phyloP scores from a whole-genome alignment of 768 basidiomycete genomes.

The Phlegmacium glaucopus region DNA sequence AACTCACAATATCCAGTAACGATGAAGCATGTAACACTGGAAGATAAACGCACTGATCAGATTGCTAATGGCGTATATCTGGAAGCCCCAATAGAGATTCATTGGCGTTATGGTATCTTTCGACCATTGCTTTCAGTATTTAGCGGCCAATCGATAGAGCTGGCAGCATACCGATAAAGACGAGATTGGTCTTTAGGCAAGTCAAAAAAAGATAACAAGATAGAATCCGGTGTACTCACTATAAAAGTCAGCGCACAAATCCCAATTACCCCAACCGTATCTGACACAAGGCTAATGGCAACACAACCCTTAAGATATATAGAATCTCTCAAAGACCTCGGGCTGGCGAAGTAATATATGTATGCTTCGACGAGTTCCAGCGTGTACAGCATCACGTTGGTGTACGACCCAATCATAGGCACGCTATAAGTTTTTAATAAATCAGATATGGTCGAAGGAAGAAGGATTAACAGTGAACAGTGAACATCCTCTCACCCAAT shows the following conservation, averaged over 20 bases:
- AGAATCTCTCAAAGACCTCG: conserved; percentile 2
- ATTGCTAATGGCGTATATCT: conserved; percentile 5
- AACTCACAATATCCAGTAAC: conserved; percentile 11
- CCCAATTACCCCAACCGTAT: conserved; percentile 9
- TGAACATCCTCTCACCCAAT: too few species aligned
- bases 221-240: neutral
- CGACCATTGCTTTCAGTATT: neutral
- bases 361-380: conserved; percentile 8
- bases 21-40: conserved; percentile 8
- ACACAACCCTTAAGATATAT: conserved; percentile 1
- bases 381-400: conserved; percentile 10
- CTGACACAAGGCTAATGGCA: conserved; percentile 4
- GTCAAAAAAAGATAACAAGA: neutral
- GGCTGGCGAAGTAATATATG: conserved; percentile 3
- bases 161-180: conserved; percentile 1
- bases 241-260: conserved; percentile 6
- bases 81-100: conserved; percentile 5
- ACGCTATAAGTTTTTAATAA: too few species aligned
- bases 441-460: too few species aligned
- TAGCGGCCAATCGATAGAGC: neutral
- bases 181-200: neutral
- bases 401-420: conserved; percentile 6
- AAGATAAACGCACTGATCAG: conserved; percentile 3
- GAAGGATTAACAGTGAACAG: too few species aligned
- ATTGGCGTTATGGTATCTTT: neutral